Conservation (phyloP, 2,329 filamentous ascomycete species). For the Shiraia bambusicola region DNA sequence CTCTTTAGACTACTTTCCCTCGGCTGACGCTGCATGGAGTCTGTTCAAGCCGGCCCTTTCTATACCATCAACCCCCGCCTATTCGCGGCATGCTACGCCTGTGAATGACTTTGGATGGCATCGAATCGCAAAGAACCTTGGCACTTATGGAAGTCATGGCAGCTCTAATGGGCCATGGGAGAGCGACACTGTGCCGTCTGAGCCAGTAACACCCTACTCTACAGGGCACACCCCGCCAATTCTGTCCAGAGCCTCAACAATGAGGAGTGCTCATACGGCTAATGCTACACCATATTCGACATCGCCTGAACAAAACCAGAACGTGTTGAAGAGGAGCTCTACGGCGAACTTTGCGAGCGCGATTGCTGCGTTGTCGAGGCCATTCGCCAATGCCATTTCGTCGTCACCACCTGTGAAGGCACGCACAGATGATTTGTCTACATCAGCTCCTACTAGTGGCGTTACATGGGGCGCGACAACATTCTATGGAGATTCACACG, state of each 20-base stretch:
- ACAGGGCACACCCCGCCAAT: slow-evolving; percentile 56
- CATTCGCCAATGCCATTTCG: slow-evolving; percentile 41
- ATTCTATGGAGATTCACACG: slow-evolving; percentile 41
- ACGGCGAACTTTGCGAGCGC: slow-evolving; percentile 45
- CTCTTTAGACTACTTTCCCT: slow-evolving; percentile 51
- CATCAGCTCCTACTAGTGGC: slow-evolving; percentile 45
- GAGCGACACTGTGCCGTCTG: slow-evolving; percentile 42
- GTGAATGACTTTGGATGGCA: slow-evolving; percentile 36
- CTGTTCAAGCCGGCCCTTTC: slow-evolving; percentile 43
- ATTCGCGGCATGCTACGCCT: slow-evolving; percentile 36
- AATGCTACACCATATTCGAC: slow-evolving; percentile 46
- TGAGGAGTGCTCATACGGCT: slow-evolving; percentile 38
- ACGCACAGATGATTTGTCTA: slow-evolving; percentile 44
- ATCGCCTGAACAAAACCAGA: slow-evolving; percentile 44
- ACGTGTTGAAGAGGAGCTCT: slow-evolving; percentile 33
- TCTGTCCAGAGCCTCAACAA: slow-evolving; percentile 43
- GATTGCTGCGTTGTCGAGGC: slow-evolving; percentile 44
- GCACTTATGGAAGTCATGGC: slow-evolving; percentile 51
- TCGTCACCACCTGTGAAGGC: slow-evolving; percentile 43
- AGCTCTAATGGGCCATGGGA: slow-evolving; percentile 56
- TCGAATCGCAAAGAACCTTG: slow-evolving; percentile 30
- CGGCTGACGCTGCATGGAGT: slow-evolving; percentile 47
- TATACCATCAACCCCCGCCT: slow-evolving; percentile 32
- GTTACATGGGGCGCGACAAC: slow-evolving; percentile 52
- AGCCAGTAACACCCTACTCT: slow-evolving; percentile 55